Conservation (phyloP, 1,284 basidiomycete species). For the Marasmius tenuissimus region DNA sequence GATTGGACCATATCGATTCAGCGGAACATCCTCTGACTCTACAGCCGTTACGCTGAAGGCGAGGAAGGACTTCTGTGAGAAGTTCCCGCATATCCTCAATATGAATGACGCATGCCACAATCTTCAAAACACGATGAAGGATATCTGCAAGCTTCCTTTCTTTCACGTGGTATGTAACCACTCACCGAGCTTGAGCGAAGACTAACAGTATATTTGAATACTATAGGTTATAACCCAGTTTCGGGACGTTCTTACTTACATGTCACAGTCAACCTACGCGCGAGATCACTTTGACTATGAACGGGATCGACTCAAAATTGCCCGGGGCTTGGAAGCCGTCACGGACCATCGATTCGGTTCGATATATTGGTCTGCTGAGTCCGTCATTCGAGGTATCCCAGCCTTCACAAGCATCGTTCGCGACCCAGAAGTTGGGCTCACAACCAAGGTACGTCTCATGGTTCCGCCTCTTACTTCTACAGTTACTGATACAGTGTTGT, state of each 20-base stretch:
- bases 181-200: neutral
- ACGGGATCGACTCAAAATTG: neutral
- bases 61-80: neutral
- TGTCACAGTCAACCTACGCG: neutral
- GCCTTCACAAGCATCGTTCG: constrained; percentile 13
- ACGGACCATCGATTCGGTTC: constrained; percentile 16
- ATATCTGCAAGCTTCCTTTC: constrained; percentile 18
- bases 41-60: neutral
- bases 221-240: neutral
- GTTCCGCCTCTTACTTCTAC: neutral
- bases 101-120: constrained; percentile 20
- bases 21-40: neutral
- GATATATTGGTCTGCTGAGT: constrained; percentile 22
- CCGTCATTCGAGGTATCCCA: constrained; percentile 17
- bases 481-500: neutral
- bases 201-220: neutral
- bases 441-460: neutral
- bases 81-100: constrained; percentile 16
- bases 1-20: neutral
- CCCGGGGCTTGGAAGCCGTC: constrained; percentile 7
- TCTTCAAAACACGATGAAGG: constrained; percentile 21
- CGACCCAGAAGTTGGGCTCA: neutral
- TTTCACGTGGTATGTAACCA: constrained; percentile 13
- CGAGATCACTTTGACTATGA: neutral
- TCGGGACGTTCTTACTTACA: neutral